phyloP scores from a whole-genome alignment of 1,284 basidiomycete genomes.

The Inonotus hispidus region DNA sequence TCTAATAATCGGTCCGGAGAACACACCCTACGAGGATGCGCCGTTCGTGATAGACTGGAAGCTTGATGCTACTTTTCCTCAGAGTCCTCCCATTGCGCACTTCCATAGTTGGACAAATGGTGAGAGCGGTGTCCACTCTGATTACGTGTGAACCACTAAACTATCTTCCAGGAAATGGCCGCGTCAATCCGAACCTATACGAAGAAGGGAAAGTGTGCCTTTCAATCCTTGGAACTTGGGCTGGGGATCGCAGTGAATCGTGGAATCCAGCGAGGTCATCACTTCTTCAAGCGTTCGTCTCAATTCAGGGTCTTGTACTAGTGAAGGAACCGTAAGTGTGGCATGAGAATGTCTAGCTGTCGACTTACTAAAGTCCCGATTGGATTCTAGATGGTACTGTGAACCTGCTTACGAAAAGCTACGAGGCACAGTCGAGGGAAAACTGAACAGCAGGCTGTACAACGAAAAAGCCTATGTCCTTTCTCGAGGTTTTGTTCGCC shows the following conservation, averaged over 20 bases:
- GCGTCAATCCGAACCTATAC: constrained; percentile 76
- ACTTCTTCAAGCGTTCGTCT: constrained; percentile 87
- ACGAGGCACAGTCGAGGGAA: constrained; percentile 83
- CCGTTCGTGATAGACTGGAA: constrained; percentile 95
- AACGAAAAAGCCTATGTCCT: constrained; percentile 92
- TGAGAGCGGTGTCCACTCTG: not conserved
- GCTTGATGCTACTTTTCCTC: constrained; percentile 83
- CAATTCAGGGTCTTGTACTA: constrained; percentile 89
- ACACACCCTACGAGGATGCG: constrained; percentile 90
- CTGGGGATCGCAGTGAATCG: constrained; percentile 80
- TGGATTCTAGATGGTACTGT: constrained; percentile 69
- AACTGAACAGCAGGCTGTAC: constrained; percentile 81
- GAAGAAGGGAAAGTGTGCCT: constrained; percentile 95
- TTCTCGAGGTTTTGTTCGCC: constrained; percentile 82
- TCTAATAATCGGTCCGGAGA: constrained; percentile 88
- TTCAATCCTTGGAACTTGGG: constrained; percentile 89
- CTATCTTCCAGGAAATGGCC: constrained; percentile 53
- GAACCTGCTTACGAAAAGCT: constrained; percentile 91
- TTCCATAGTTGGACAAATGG: constrained; percentile 92
- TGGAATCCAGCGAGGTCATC: constrained; percentile 82
- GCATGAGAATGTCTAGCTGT: not conserved
- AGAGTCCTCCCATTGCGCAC: constrained; percentile 82
- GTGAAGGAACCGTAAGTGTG: constrained; percentile 80
- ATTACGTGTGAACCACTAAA: not conserved
- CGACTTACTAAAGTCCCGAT: constrained; percentile 5